These are phyloP conservation scores for Cinnamomum micranthum DNA, from an alignment of 164 flowering plant species.

Conservation along the genomic window DNA sequence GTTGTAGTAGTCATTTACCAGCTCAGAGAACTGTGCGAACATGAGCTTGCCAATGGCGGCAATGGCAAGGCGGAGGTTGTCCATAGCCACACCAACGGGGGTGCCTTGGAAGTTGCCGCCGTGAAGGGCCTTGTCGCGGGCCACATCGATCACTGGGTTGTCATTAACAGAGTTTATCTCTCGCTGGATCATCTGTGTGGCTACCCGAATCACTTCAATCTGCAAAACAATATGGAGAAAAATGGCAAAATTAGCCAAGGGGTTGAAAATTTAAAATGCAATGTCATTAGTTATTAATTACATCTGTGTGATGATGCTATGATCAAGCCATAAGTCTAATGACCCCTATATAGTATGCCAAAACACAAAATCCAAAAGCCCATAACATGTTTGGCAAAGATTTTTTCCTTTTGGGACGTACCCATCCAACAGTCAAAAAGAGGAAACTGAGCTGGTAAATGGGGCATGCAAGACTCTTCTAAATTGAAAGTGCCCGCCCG, in stretches of 20 bases:
- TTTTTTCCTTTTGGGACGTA: too few relatives aligned
- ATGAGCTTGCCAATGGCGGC: constrained; percentile 34
- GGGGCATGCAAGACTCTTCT: too few relatives aligned
- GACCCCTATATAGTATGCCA: too few relatives aligned
- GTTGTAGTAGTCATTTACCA: constrained; percentile 29
- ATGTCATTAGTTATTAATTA: too few relatives aligned
- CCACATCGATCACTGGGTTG: constrained; percentile 30
- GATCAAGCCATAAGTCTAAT: too few relatives aligned
- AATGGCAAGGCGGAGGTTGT: constrained; percentile 22
- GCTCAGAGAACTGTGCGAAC: constrained; percentile 34
- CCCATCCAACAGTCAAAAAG: too few relatives aligned
- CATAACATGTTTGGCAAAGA: too few relatives aligned
- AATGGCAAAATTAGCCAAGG: neutral
- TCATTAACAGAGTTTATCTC: constrained; percentile 34
- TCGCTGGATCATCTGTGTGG: constrained; percentile 27
- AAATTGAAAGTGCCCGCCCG: too few relatives aligned
- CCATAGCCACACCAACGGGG: constrained; percentile 31
- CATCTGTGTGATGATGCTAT: too few relatives aligned
- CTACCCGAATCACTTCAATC: constrained; percentile 27
- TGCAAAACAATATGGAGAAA: neutral
- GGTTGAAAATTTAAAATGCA: too few relatives aligned
- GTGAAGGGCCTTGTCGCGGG: constrained; percentile 29
- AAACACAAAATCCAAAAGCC: too few relatives aligned
- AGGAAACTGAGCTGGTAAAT: too few relatives aligned
- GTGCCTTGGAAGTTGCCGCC: constrained; percentile 39